phyloP scores from a whole-genome alignment of 352 stramenopile species.

The Globisporangium uncinulatum region DNA sequence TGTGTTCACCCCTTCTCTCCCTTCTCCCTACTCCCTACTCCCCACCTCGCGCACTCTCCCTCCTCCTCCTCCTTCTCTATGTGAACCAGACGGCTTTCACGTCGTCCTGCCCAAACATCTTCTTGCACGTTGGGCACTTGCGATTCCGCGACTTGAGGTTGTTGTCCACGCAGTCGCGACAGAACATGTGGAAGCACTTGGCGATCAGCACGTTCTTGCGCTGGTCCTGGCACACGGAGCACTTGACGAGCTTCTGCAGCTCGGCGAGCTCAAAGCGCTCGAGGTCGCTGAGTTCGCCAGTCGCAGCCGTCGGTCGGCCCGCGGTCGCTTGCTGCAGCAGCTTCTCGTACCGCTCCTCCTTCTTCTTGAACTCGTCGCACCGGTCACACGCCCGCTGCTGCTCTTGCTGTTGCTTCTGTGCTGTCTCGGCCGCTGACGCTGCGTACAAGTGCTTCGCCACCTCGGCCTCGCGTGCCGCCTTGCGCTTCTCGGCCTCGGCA shows the following conservation, averaged over 20 bases:
- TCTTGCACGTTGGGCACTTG: conserved; percentile 88
- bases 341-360: conserved; percentile 42
- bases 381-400: conserved; percentile 49
- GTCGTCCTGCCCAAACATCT: conserved; percentile 88
- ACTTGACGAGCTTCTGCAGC: conserved; percentile 81
- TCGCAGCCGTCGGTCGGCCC: conserved; percentile 18
- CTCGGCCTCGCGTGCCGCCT: conserved; percentile 48
- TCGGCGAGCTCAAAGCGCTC: conserved; percentile 79
- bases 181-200: conserved; percentile 89
- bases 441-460: conserved; percentile 61
- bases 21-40: too few species aligned
- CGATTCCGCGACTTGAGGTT: conserved; percentile 87
- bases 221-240: conserved; percentile 78
- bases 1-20: too few species aligned
- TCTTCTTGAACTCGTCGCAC: conserved; percentile 49
- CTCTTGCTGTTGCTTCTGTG: conserved; percentile 51
- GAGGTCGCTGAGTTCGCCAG: conserved; percentile 51
- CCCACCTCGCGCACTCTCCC: not conserved
- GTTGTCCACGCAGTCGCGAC: conserved; percentile 82
- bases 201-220: conserved; percentile 86
- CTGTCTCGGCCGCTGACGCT: conserved; percentile 27
- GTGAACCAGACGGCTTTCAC: conserved; percentile 84
- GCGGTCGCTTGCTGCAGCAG: conserved; percentile 21
- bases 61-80: conserved; percentile 22
- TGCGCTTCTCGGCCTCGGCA: conserved; percentile 48